Evolutionary conservation across 257 asterid genomes (phyloP), one percentile per base, ranked within the genome.

Genomic region (Oldenlandia corymbosa): DNA sequence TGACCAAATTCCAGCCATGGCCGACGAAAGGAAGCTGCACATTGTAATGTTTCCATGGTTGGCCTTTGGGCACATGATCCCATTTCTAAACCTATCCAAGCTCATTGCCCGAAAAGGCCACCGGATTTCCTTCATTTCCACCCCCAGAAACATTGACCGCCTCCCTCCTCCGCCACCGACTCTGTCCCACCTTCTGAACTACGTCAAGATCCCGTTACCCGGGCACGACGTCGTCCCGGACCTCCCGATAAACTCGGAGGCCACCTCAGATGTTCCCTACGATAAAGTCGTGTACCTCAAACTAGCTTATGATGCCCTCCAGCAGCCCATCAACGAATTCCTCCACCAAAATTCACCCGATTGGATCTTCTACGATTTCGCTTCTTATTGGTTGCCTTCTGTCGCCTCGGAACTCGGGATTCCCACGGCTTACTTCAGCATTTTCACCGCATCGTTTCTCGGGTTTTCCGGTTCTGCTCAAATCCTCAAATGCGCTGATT

Each of bases 31-130:
- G 1, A 67, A 68, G 14, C 14, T 76, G 36, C 80, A 68, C 20
- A 23, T 78, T 0, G 70, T 59, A 7, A 51, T 78, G 76, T 68
- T 78, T 30, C 83, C 78, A 36, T 78, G 80, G 83, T 41, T 62
- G 12, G 83, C 79, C 27, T 78, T 78, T 16, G 79, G 83, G 12
- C 83, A 74, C 34, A 55, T 78, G n/a, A 68, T 71, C n/a, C 80
- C 83, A 34, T 78, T 21, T 21, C 36, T 78, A 3, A 75, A 78
- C 28, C 67, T 71, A 16, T 58, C 83, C 39, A 78, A 74, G 30
- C 30, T 31, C 72, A 10, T 78, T 18, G 73, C 80, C 45, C 21
- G 46, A 28, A 71, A 34, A 49, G 83, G 83, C 23, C 72, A 68
- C 80, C 68, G 37, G n/a, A 39, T 79, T 5, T 36, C 76, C 56